Evolutionary conservation across 2,329 filamentous ascomycete genomes (phyloP).

Genomic region (Mycogone perniciosa): DNA sequence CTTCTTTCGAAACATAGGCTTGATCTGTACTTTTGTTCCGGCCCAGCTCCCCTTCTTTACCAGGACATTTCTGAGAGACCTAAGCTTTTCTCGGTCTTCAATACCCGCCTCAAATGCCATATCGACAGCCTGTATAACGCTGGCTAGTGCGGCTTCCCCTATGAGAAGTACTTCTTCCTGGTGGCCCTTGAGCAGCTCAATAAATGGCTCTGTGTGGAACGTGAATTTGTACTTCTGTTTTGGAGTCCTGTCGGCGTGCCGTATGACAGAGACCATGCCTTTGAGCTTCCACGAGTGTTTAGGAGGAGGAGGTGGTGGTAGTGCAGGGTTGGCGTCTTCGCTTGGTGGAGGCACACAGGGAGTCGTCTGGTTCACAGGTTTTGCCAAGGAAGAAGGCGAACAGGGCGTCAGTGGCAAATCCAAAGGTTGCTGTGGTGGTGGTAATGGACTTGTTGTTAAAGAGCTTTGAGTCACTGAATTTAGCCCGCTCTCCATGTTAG

Average conservation of each 20-base stretch:
- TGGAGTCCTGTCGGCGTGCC: slow-evolving; percentile 92
- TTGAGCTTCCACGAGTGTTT: slow-evolving; percentile 98
- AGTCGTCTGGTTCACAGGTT: slow-evolving; percentile 25
- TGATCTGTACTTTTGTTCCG: slow-evolving; percentile 97
- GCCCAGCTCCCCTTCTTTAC: slow-evolving; percentile 91
- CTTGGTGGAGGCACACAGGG: slow-evolving; percentile 13
- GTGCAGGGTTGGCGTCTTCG: slow-evolving; percentile 26
- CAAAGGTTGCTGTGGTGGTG: slow-evolving; percentile 27
- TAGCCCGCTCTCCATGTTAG: slow-evolving; percentile 25
- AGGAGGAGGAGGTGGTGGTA: slow-evolving; percentile 56
- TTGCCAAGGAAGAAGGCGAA: slow-evolving; percentile 34
- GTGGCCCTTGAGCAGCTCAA: slow-evolving; percentile 88
- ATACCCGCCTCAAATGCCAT: slow-evolving; percentile 69
- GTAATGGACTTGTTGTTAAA: slow-evolving; percentile 27
- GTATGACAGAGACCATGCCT: slow-evolving; percentile 91
- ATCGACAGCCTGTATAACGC: slow-evolving; percentile 83
- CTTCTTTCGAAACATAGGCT: slow-evolving; percentile 95
- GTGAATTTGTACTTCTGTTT: slow-evolving; percentile 99
- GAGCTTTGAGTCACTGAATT: slow-evolving; percentile 31
- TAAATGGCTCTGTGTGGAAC: slow-evolving; percentile 93
- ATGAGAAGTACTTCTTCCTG: slow-evolving; percentile 94
- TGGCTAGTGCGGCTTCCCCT: slow-evolving; percentile 80
- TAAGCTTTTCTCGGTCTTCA: slow-evolving; percentile 84
- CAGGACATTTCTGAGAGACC: slow-evolving; percentile 74
- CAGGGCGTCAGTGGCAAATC: slow-evolving; percentile 22